These are phyloP conservation scores for Russula griseocarnosa DNA, from an alignment of 768 basidiomycete species.

Conservation along the genomic window DNA sequence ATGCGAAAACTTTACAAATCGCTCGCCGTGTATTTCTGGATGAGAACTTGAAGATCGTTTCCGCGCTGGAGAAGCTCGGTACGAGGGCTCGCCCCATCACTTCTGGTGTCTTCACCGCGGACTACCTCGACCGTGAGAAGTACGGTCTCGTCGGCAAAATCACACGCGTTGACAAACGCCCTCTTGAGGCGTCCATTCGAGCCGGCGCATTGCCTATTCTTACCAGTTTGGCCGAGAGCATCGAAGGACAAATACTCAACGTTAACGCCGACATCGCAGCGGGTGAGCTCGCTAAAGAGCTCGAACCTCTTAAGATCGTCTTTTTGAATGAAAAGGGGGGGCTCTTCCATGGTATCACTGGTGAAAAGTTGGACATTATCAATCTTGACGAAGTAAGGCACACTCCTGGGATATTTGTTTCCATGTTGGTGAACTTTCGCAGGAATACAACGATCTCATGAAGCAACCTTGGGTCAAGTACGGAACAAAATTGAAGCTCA, in stretches of 20 bases:
- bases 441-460: constrained; percentile 97
- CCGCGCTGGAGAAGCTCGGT: constrained; percentile 88
- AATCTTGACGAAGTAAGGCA: constrained; percentile 86
- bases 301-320: constrained; percentile 98
- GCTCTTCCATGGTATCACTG: constrained; percentile 94
- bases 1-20: constrained; percentile 89
- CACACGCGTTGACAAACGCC: constrained; percentile 90
- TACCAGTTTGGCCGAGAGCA: constrained; percentile 89
- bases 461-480: constrained; percentile 99
- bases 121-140: constrained; percentile 91
- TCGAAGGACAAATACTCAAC: constrained; percentile 97
- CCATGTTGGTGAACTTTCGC: constrained; percentile 8
- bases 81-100: constrained; percentile 97
- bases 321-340: constrained; percentile 99
- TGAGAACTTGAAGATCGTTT: constrained; percentile 93
- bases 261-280: constrained; percentile 99
- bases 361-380: constrained; percentile 93
- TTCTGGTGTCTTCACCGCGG: constrained; percentile 95
- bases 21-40: constrained; percentile 96
- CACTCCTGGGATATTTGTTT: constrained; percentile 5
- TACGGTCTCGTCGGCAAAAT: constrained; percentile 96
- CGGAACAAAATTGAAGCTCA: constrained; percentile 97
- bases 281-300: constrained; percentile 94
- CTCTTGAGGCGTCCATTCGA: constrained; percentile 93
- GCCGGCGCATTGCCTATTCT: constrained; percentile 95